Percentiles rank a stretch among this genome's conserved stretches.
phyloP scores from a whole-genome alignment of 2,329 filamentous ascomycete species.

The Phyllosticta citribraziliensis region DNA sequence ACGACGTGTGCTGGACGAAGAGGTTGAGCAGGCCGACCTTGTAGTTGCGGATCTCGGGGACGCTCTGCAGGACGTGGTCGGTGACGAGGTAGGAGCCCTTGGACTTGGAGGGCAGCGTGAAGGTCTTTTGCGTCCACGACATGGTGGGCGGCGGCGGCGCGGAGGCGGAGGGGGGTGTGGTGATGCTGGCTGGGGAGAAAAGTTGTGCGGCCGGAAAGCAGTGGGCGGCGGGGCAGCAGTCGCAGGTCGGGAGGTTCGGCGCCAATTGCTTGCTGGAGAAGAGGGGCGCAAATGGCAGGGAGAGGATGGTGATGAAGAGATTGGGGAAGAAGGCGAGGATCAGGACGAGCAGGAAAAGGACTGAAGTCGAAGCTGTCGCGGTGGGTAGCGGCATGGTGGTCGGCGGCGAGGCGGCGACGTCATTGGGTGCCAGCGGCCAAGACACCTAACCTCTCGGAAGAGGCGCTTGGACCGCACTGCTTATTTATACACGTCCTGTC shows the following conservation, averaged over 20 bases:
- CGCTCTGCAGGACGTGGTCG: constrained; percentile 55
- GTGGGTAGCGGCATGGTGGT: constrained; percentile 14
- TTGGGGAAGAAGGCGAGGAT: constrained; percentile 41
- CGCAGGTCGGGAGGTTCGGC: constrained; percentile 20
- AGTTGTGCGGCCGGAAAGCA: constrained; percentile 17
- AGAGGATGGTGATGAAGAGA: constrained; percentile 32
- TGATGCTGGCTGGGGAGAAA: constrained; percentile 12
- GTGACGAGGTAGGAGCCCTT: constrained; percentile 89
- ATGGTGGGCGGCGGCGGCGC: constrained; percentile 30
- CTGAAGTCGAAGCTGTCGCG: constrained; percentile 27
- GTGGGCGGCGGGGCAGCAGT: constrained; percentile 22
- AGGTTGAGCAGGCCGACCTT: constrained; percentile 66
- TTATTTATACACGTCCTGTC: neutral
- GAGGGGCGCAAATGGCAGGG: constrained; percentile 29
- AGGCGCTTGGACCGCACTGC: neutral
- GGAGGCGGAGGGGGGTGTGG: constrained; percentile 20
- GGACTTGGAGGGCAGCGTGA: constrained; percentile 65
- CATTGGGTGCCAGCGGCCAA: constrained; percentile 2
- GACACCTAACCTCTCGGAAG: neutral
- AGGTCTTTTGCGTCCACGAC: constrained; percentile 76
- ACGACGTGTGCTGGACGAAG: constrained; percentile 92
- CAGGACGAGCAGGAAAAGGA: constrained; percentile 40
- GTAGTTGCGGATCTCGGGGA: constrained; percentile 76
- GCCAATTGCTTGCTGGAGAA: constrained; percentile 15
- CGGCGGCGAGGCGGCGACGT: constrained; percentile 1